A percentile compares a stretch with the other conserved stretches of the same genome.
phyloP scores from a whole-genome alignment of 1,284 basidiomycete genomes.

The Melanopsichium pennsylvanicum region DNA sequence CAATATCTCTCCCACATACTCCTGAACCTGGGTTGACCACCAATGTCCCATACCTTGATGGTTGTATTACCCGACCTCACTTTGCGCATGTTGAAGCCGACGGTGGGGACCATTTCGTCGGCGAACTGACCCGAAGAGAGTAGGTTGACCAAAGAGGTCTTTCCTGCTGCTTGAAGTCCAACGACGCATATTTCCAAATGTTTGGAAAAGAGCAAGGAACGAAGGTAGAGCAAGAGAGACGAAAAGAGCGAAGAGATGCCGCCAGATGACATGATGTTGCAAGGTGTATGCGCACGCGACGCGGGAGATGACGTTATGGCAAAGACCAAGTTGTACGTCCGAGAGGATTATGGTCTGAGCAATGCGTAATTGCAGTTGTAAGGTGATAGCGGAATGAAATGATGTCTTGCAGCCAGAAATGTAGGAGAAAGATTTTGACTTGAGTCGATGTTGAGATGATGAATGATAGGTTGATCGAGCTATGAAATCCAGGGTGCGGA shows the following conservation, averaged over 20 bases:
- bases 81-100: conserved; percentile 82
- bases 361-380: no score
- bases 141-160: conserved; percentile 89
- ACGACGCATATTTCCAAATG: conserved; percentile 91
- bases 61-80: conserved; percentile 88
- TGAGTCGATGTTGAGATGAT: no score
- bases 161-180: conserved; percentile 91
- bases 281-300: no score
- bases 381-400: background rate
- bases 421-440: no score
- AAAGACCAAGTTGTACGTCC: no score
- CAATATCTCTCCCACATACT: conserved; percentile 90
- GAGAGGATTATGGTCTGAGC: background rate
- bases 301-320: background rate
- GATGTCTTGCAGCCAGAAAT: no score
- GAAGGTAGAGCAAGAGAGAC: conserved; percentile 63
- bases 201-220: conserved; percentile 80
- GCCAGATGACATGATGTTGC: conserved; percentile 40
- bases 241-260: conserved; percentile 46
- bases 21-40: conserved; percentile 93
- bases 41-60: conserved; percentile 91
- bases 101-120: conserved; percentile 91
- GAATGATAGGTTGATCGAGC: no score
- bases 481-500: no score
- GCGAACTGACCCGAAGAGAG: conserved; percentile 81